Percentiles rank a stretch among this genome's conserved stretches.
Conservation (phyloP, 495 filamentous ascomycete genomes). For the Annulohypoxylon stygium region DNA sequence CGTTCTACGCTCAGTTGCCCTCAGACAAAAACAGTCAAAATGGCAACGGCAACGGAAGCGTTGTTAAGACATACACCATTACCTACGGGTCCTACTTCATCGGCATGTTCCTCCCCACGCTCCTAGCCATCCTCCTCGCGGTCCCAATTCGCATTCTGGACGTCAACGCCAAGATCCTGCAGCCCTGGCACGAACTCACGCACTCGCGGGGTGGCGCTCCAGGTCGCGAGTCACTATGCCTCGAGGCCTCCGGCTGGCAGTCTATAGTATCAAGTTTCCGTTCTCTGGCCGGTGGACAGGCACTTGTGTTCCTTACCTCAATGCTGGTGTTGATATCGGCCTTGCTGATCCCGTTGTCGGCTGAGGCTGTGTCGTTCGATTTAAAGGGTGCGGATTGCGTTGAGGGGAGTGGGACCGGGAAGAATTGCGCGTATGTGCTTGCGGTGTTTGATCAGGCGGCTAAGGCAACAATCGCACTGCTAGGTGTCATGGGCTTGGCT, state of each 20-base stretch:
- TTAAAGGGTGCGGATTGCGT: constrained; percentile 49
- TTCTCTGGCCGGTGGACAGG: constrained; percentile 46
- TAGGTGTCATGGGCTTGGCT: constrained; percentile 49
- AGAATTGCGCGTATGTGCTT: constrained; percentile 54
- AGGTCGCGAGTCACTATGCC: constrained; percentile 49
- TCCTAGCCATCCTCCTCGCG: constrained; percentile 50
- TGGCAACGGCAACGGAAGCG: background rate
- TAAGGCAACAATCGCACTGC: constrained; percentile 41
- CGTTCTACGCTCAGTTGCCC: constrained; percentile 46
- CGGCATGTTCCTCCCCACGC: constrained; percentile 54
- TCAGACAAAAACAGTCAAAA: background rate
- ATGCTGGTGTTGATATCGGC: constrained; percentile 48
- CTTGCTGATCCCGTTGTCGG: constrained; percentile 51
- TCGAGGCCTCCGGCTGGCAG: constrained; percentile 46
- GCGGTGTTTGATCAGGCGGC: constrained; percentile 51
- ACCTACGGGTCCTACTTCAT: constrained; percentile 51
- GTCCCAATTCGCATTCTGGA: constrained; percentile 56
- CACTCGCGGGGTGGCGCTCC: constrained; percentile 44
- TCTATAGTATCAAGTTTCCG: constrained; percentile 45
- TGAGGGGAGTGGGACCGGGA: constrained; percentile 32
- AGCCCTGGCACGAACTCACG: constrained; percentile 56
- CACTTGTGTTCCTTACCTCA: constrained; percentile 49
- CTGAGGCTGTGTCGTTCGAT: constrained; percentile 53
- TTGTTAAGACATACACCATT: constrained; percentile 43
- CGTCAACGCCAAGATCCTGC: constrained; percentile 52